phyloP scores from a whole-genome alignment of 768 basidiomycete genomes.

The Baorangia bicolor region DNA sequence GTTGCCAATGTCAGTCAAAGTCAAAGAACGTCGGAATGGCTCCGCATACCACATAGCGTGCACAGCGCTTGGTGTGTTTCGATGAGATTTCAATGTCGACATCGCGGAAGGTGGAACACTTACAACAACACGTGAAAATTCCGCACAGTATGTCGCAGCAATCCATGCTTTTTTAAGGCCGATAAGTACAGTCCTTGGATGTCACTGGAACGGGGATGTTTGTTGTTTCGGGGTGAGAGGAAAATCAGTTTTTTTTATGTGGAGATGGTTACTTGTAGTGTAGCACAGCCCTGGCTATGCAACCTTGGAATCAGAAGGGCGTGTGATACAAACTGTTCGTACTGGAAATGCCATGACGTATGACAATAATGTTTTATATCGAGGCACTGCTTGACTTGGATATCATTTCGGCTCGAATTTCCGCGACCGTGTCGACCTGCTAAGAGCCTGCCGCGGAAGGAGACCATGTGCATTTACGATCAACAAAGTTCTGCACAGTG shows the following conservation, averaged over 20 bases:
- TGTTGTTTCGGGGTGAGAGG: not conserved
- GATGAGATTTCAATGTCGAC: not conserved
- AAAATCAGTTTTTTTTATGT: not conserved
- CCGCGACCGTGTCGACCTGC: too few species aligned
- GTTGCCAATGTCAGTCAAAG: not conserved
- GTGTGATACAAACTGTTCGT: not conserved
- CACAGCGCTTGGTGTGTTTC: slow-evolving; percentile 3
- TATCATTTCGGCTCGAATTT: not conserved
- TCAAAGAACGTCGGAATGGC: not conserved
- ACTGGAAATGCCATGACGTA: too few species aligned
- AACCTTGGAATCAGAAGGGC: too few species aligned
- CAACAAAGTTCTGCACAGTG: too few species aligned
- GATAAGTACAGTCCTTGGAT: not conserved
- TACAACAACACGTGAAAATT: slow-evolving; percentile 22
- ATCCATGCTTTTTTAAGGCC: slow-evolving; percentile 16
- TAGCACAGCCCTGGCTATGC: not conserved
- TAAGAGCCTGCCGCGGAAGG: too few species aligned
- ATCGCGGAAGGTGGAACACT: not conserved
- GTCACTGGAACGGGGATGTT: not conserved
- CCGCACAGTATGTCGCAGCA: slow-evolving; percentile 25
- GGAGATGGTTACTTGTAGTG: not conserved
- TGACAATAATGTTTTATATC: too few species aligned
- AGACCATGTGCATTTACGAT: too few species aligned
- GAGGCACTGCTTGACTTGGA: not conserved
- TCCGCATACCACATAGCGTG: slow-evolving; percentile 16